phyloP scores from a whole-genome alignment of 805 yeast species.

The Candida quercuum region DNA sequence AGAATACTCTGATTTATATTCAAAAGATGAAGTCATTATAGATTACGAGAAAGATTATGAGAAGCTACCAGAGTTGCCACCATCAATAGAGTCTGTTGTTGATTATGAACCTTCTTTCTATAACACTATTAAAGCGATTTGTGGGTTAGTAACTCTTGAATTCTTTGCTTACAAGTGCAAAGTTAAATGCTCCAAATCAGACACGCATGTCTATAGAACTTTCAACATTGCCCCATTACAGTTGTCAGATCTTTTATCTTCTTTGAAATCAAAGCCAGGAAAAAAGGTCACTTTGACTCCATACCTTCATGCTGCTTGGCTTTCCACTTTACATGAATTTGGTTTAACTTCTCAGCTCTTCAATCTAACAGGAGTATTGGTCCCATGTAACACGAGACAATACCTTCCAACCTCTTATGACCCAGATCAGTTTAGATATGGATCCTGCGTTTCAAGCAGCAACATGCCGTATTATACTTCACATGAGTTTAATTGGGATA shows the following conservation, averaged over 20 bases:
- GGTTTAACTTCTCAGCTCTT: background rate
- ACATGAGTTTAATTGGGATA: constrained; percentile 1
- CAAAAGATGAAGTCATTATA: constrained; percentile 1
- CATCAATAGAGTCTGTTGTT: constrained; percentile 11
- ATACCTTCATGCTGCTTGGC: constrained; percentile 15
- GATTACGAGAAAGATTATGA: constrained; percentile 8
- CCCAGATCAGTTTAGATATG: constrained; percentile 11
- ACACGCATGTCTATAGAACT: constrained; percentile 8
- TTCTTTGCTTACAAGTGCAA: background rate
- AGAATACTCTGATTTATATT: background rate
- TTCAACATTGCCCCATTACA: constrained; percentile 6
- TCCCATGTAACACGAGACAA: constrained; percentile 19
- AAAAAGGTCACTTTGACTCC: constrained; percentile 14
- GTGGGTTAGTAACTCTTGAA: constrained; percentile 3
- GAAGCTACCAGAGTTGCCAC: constrained; percentile 11
- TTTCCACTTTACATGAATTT: constrained; percentile 11
- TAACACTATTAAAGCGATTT: constrained; percentile 6
- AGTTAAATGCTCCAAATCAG: constrained; percentile 1
- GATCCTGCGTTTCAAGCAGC: constrained; percentile 14
- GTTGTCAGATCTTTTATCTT: background rate
- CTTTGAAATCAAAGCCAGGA: background rate
- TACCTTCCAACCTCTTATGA: constrained; percentile 5
- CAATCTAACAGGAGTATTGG: constrained; percentile 10
- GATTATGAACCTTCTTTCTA: constrained; percentile 11
- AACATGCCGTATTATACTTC: constrained; percentile 10